phyloP scores from a whole-genome alignment of 108 stramenopile species.

The Pseudonitzschia multistriata region DNA sequence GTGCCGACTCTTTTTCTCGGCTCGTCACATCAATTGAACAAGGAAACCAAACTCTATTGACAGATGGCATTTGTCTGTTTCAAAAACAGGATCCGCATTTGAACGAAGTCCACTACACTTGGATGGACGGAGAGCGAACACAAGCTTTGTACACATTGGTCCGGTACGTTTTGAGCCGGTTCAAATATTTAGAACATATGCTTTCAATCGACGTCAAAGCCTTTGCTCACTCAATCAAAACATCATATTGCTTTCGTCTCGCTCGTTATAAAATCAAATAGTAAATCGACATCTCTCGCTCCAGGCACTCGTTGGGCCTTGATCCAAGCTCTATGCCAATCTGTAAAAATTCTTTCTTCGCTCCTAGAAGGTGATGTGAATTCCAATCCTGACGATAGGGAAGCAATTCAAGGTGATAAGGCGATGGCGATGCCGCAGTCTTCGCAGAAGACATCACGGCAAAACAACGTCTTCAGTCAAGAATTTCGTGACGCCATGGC shows the following conservation, averaged over 20 bases:
- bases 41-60: slow-evolving; percentile 54
- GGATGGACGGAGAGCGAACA: slow-evolving; percentile 64
- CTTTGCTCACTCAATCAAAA: neutral
- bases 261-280: slow-evolving; percentile 14
- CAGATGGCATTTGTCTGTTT: slow-evolving; percentile 52
- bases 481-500: slow-evolving; percentile 73
- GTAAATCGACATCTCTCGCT: slow-evolving; percentile 70
- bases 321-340: slow-evolving; percentile 56
- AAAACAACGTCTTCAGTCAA: slow-evolving; percentile 52
- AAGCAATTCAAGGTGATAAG: slow-evolving; percentile 11
- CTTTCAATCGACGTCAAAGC: neutral
- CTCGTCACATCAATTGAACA: slow-evolving; percentile 57
- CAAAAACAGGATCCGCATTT: slow-evolving; percentile 19
- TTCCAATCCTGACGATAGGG: slow-evolving; percentile 2
- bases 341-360: slow-evolving; percentile 49
- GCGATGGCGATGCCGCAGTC: no score
- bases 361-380: slow-evolving; percentile 41
- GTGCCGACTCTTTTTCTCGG: slow-evolving; percentile 74
- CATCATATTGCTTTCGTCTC: neutral
- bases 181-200: neutral
- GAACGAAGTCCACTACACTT: slow-evolving; percentile 34
- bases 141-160: slow-evolving; percentile 86
- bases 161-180: slow-evolving; percentile 36
- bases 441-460: slow-evolving; percentile 7
- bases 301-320: slow-evolving; percentile 51